Base-by-base conservation (phyloP, 371 early-diverging fungal genomes). In the Mucor velutinosus region DNA sequence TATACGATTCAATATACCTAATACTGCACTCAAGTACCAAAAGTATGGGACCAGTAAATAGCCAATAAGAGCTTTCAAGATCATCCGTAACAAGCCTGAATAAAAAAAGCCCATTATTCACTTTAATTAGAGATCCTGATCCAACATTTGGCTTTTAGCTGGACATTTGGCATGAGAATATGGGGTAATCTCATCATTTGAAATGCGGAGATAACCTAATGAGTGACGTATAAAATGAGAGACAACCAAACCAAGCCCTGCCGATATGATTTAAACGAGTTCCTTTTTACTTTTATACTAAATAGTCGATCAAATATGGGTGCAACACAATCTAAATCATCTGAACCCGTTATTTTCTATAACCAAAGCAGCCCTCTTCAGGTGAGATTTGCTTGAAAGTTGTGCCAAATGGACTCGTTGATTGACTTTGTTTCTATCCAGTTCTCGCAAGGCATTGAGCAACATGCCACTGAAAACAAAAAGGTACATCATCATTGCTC, bases 311-410 rank as follows among this genome's bases (percentile, higher is more conserved):
- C 29, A 43, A 70, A 12, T 58, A 82, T 82, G 83, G 83, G 83
- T 58, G 76, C 79, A 27, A 74, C 75, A 68, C 83, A 82, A 69
- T 82, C 83, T 59, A 82, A 76, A 47, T 35, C 72, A 51, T 37
- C 70, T 39, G 78, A 82, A 67, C 80, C 80, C 11, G 70, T 82
- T 39, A 82, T 82, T 60, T 78, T 82, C 55, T 82, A 82, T 55
- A 82, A 82, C 58, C 80, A 80, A 58, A 80, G 76, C 51, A 72
- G 74, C 17, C 80, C 83, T 64, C 65, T 80, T 56, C 79, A 82
- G 74, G 83, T 82, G 69, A 62, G 30, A 11, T 33, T 17, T 8
- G 37, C 21, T 7, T 1, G 11, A 1, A 25, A 25, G 15, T 11
- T 55, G 2, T 17, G 41, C 41, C 41, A 41, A 17, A 14, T 41